Percentiles rank a stretch among this genome's conserved stretches.
phyloP scores from a whole-genome alignment of 225 moss, liverwort and hornwort species.

The Thuidium tamariscinum region DNA sequence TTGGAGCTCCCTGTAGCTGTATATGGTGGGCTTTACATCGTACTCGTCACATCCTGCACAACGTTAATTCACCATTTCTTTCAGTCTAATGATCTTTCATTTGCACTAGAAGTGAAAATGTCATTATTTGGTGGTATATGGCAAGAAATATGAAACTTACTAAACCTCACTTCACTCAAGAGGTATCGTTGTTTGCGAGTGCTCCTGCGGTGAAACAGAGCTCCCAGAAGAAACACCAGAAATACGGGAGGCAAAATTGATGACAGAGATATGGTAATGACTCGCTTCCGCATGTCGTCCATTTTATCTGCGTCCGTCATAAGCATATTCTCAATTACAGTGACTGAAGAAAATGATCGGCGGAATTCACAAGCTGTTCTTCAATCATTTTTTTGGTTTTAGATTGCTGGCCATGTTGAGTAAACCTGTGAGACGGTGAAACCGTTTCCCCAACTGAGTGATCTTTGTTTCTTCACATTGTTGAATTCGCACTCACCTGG shows the following conservation, averaged over 20 bases:
- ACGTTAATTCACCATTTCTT: background rate
- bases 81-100: background rate
- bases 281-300: background rate
- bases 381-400: background rate
- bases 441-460: background rate
- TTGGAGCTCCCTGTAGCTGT: constrained; percentile 8
- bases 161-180: background rate
- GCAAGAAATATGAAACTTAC: background rate
- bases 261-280: background rate
- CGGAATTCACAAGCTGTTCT: background rate
- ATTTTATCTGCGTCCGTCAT: background rate
- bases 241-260: background rate
- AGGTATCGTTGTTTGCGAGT: constrained; percentile 8
- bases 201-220: background rate
- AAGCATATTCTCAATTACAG: background rate
- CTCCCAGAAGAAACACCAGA: background rate
- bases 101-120: background rate
- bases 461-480: background rate
- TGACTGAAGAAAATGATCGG: background rate
- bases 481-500: background rate
- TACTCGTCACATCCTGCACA: constrained; percentile 17
- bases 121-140: background rate
- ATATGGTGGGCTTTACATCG: background rate
- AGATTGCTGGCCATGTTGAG: background rate
- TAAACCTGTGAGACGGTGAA: background rate